phyloP scores from a whole-genome alignment of 78 protist genomes.

The Bigelowiella natans region DNA sequence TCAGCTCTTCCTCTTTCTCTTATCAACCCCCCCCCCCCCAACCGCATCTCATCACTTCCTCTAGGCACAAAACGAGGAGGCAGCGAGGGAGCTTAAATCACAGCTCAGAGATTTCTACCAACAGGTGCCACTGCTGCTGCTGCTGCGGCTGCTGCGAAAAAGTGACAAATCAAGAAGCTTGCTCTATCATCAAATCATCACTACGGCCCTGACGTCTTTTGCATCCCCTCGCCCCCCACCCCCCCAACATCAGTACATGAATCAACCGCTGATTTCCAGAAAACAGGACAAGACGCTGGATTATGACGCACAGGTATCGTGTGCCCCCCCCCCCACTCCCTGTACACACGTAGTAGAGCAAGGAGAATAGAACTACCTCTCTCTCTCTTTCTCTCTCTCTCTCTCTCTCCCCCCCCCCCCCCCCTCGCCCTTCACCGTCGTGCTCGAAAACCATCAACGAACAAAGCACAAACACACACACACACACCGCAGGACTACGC shows the following conservation, averaged over 20 bases:
- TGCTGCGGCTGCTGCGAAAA: too few relatives aligned
- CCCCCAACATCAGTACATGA: neutral
- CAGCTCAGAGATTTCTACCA: neutral
- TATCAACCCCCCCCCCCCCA: too few relatives aligned
- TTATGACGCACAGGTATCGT: neutral
- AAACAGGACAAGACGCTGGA: neutral
- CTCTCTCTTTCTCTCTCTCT: neutral
- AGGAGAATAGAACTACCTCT: neutral
- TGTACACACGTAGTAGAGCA: too few relatives aligned
- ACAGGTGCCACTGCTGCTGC: too few relatives aligned
- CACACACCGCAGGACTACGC: neutral
- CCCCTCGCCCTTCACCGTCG: too few relatives aligned
- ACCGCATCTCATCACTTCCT: too few relatives aligned
- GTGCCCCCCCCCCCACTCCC: too few relatives aligned
- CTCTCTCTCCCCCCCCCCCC: too few relatives aligned
- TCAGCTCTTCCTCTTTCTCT: neutral
- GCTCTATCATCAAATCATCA: neutral
- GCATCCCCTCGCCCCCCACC: too few relatives aligned
- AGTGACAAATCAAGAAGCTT: neutral
- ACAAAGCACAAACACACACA: too few relatives aligned
- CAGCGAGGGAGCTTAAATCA: neutral
- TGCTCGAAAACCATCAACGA: too few relatives aligned
- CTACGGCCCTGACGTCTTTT: too few relatives aligned
- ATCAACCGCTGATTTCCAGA: neutral
- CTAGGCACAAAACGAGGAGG: neutral